Conservation (phyloP, 257 asterid genomes). For the Ocimum tenuiflorum region DNA sequence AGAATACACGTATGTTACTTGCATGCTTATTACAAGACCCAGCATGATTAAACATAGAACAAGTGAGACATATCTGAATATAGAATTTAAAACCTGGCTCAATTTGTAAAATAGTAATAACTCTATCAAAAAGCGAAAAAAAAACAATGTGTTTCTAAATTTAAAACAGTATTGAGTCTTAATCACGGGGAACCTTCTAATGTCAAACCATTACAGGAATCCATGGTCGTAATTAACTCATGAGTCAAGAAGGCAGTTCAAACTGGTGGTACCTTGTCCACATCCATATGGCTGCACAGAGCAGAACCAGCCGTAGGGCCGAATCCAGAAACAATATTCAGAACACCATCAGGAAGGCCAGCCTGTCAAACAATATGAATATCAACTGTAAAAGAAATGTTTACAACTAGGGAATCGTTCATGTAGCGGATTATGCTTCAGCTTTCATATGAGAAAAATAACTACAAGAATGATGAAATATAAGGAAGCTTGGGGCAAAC, state of each 20-base stretch:
- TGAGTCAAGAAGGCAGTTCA: conserved; percentile 5
- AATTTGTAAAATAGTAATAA: too few species aligned
- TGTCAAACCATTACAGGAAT: too few species aligned
- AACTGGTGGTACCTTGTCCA: conserved; percentile 67
- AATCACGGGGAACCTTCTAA: too few species aligned
- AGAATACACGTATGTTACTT: too few species aligned
- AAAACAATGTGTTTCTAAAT: too few species aligned
- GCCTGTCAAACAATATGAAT: conserved; percentile 46
- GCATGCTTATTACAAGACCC: too few species aligned
- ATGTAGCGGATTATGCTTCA: too few species aligned
- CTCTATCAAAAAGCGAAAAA: too few species aligned
- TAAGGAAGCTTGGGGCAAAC: conserved; percentile 28
- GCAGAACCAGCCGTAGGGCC: conserved; percentile 96
- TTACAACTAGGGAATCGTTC: too few species aligned
- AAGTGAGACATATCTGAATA: not conserved
- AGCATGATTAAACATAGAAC: not conserved
- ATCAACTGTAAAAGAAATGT: conserved; percentile 18
- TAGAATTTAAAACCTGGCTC: not conserved
- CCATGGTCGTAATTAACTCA: too few species aligned
- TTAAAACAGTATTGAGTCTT: too few species aligned
- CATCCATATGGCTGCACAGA: conserved; percentile 95
- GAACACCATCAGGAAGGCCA: conserved; percentile 88
- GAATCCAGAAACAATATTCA: conserved; percentile 81
- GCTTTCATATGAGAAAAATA: too few species aligned
- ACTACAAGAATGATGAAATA: not conserved